phyloP scores from a whole-genome alignment of 2,329 filamentous ascomycete genomes.

The Thelonectria olida region DNA sequence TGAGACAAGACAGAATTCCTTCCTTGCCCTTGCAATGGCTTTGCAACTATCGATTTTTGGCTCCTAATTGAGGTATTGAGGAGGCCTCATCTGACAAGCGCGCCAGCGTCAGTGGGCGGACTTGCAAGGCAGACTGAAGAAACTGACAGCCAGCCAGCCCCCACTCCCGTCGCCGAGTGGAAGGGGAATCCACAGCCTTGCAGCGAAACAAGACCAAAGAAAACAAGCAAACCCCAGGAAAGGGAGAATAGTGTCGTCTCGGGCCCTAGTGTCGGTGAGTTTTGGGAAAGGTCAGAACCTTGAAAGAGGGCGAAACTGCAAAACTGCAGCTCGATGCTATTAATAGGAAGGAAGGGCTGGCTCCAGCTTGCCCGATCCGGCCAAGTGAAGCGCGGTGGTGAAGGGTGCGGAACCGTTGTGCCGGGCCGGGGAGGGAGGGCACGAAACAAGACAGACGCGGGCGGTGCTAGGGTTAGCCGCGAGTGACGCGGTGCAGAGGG shows the following conservation, averaged over 20 bases:
- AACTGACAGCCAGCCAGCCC: not conserved
- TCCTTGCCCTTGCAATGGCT: too few species aligned
- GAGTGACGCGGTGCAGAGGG: slow-evolving; percentile 34
- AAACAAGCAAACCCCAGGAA: slow-evolving; percentile 20
- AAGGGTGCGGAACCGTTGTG: slow-evolving; percentile 16
- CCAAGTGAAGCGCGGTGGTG: not conserved
- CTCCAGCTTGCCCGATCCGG: slow-evolving; percentile 7
- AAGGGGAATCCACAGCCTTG: slow-evolving; percentile 29
- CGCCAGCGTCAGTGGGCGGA: slow-evolving; percentile 13
- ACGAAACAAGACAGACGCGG: slow-evolving; percentile 1
- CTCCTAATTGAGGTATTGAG: not conserved
- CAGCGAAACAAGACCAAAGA: slow-evolving; percentile 21
- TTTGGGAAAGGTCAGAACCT: slow-evolving; percentile 15
- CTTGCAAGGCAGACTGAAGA: slow-evolving; percentile 33
- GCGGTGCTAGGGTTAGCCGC: slow-evolving; percentile 31
- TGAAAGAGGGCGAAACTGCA: slow-evolving; percentile 7
- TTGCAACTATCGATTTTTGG: not conserved
- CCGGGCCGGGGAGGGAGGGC: slow-evolving; percentile 9
- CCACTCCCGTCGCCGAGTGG: not conserved
- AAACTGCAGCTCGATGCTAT: slow-evolving; percentile 14
- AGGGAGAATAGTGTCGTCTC: slow-evolving; percentile 7
- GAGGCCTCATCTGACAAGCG: slow-evolving; percentile 34
- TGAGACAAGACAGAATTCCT: too few species aligned
- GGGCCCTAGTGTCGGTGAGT: slow-evolving; percentile 10
- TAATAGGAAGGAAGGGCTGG: slow-evolving; percentile 15